These are phyloP conservation scores for Leccinum aurantiacum DNA, from an alignment of 768 basidiomycete genomes.

Conservation along the genomic window DNA sequence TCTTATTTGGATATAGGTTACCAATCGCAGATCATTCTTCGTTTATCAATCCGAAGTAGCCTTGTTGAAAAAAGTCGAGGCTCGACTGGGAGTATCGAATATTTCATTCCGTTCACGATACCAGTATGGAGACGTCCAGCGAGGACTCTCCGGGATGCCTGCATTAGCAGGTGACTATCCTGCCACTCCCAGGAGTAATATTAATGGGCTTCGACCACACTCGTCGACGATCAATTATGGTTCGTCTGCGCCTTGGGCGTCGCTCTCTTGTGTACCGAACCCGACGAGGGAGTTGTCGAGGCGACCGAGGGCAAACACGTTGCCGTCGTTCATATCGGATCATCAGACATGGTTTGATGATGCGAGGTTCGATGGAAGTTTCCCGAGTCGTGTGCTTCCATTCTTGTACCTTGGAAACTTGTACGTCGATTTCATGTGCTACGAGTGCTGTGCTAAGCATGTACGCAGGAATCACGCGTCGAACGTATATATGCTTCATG, in stretches of 20 bases:
- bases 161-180: conserved; percentile 10
- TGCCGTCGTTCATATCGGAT: conserved; percentile 63
- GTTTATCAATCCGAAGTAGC: conserved; percentile 79
- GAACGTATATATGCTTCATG: conserved; percentile 95
- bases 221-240: conserved; percentile 22
- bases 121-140: conserved; percentile 23
- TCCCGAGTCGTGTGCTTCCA: conserved; percentile 90
- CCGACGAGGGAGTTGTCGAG: conserved; percentile 26
- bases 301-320: conserved; percentile 71
- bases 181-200: conserved; percentile 7
- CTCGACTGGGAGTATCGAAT: conserved; percentile 34
- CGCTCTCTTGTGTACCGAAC: conserved; percentile 6
- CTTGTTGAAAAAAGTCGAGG: conserved; percentile 70
- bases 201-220: conserved; percentile 25
- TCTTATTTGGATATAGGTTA: conserved; percentile 37
- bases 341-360: conserved; percentile 96
- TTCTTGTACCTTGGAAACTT: conserved; percentile 94
- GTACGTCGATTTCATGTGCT: conserved; percentile 48
- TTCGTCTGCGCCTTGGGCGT: conserved; percentile 11
- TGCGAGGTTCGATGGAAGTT: conserved; percentile 89
- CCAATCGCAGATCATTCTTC: conserved; percentile 82
- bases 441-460: conserved; percentile 1
- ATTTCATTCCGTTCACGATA: conserved; percentile 25
- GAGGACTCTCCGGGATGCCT: conserved; percentile 14
- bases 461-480: conserved; percentile 80